Evolutionary conservation across 257 asterid genomes (phyloP), one percentile per base, ranked within the genome.

Genomic region (Agastache rugosa): DNA sequence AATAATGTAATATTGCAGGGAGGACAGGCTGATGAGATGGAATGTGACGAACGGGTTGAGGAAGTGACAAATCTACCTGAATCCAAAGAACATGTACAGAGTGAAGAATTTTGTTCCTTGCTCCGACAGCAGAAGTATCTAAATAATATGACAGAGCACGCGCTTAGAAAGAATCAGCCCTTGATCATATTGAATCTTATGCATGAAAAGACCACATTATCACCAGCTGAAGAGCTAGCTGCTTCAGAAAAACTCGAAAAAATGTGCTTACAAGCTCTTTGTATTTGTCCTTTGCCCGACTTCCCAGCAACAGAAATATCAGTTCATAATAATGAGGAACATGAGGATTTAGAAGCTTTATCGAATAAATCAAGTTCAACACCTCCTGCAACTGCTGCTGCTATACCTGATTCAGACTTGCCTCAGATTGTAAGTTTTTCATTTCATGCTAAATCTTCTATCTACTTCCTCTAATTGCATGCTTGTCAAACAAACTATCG

Each of bases 141-240:
- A 20, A 71, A 84, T 60, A 87, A 80, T 75, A 47, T 89, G 76
- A 92, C 98, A 0, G 97, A 92, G 47, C 92, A 86, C 6, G 96
- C 97, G 0, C 93, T 92, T 15, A 84, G 84, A 67, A 92, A 92
- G 87, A 90, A 90, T 82, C 87, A 86, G 75, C 96, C 98, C 2
- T 79, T 89, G 77, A 77, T 90, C 69, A 80, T 92, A 67, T 63
- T 80, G 58, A 92, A 92, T 81, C 82, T 90, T 58, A 80, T 72
- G 94, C 97, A 85, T 65, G 94, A 90, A 78, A 90, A 89, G 79
- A 91, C 89, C 66, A 75, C 82, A 55, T 20, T 82, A 59, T 80
- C 79, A 53, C 78, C 84, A 69, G 81, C 78, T 63, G 97, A 86
- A 63, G 89, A 85, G 65, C 76, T 83, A 47, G 76, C 78, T 71